phyloP scores from a whole-genome alignment of 1,284 basidiomycete genomes.

The Heterobasidion parviporum region DNA sequence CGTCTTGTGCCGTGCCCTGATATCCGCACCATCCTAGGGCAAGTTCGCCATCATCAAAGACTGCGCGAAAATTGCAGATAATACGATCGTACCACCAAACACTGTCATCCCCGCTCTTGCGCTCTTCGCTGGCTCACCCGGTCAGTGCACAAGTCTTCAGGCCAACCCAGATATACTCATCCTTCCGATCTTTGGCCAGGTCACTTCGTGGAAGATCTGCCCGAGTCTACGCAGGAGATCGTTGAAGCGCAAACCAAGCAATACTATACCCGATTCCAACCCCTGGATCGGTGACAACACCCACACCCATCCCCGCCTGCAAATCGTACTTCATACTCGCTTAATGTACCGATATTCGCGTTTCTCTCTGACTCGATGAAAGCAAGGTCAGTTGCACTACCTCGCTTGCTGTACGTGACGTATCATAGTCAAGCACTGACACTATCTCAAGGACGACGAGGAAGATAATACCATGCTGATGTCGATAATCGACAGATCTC shows the following conservation, averaged over 20 bases:
- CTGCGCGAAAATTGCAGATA: conserved; percentile 82
- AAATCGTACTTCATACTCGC: background rate
- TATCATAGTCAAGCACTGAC: conserved; percentile 1
- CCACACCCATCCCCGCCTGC: background rate
- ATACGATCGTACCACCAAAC: conserved; percentile 85
- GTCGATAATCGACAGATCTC: background rate
- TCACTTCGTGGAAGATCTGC: conserved; percentile 73
- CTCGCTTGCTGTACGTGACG: background rate
- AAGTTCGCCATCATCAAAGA: conserved; percentile 98
- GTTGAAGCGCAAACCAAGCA: conserved; percentile 60
- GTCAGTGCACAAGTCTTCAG: conserved; percentile 33
- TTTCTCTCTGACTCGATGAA: background rate
- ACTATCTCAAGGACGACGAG: background rate
- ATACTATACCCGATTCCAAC: conserved; percentile 58
- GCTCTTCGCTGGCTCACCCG: conserved; percentile 85
- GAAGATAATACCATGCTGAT: conserved; percentile 1
- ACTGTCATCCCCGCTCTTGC: conserved; percentile 89
- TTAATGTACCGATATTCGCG: background rate
- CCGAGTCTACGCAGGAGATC: conserved; percentile 67
- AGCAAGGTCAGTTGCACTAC: background rate
- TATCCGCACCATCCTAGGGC: conserved; percentile 49
- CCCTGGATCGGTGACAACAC: conserved; percentile 6
- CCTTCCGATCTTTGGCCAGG: conserved; percentile 36
- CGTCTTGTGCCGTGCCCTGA: background rate
- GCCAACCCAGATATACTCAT: background rate